Evolutionary conservation across 139 green algal species (phyloP).

Genomic region (Edaphochlamys debaryana): DNA sequence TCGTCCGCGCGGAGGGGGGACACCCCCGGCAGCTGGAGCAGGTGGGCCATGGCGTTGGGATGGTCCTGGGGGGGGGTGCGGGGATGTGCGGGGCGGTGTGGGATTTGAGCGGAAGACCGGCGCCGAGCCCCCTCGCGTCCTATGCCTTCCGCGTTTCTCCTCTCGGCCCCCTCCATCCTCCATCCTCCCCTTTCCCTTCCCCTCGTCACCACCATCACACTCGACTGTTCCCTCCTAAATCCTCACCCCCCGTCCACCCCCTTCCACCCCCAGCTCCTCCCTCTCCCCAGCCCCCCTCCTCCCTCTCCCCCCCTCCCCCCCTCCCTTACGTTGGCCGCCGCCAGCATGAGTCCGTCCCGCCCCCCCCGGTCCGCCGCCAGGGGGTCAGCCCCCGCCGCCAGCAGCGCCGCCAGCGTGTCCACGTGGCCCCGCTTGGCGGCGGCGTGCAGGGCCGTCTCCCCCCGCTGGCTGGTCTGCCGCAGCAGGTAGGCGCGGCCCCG

Average conservation of each 20-base stretch:
- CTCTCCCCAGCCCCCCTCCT: too few relatives aligned
- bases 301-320: too few relatives aligned
- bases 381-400: constrained; percentile 12
- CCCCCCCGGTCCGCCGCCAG: constrained; percentile 1
- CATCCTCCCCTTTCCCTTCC: too few relatives aligned
- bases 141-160: too few relatives aligned
- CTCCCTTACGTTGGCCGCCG: constrained; percentile 22
- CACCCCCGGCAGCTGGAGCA: not conserved
- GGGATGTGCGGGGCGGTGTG: too few relatives aligned
- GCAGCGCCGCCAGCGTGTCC: constrained; percentile 40
- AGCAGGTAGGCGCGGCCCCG: constrained; percentile 36
- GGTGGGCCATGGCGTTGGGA: constrained; percentile 11
- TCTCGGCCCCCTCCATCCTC: too few relatives aligned
- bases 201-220: too few relatives aligned
- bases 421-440: constrained; percentile 48
- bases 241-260: too few relatives aligned
- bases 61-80: not conserved
- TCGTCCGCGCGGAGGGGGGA: constrained; percentile 1
- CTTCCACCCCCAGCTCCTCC: too few relatives aligned
- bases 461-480: constrained; percentile 17
- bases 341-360: constrained; percentile 38
- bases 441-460: constrained; percentile 49
- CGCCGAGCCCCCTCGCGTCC: too few relatives aligned
- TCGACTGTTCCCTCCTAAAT: too few relatives aligned
- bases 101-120: too few relatives aligned